phyloP scores from a whole-genome alignment of 2,329 filamentous ascomycete genomes.

The Fusarium pilosicola region DNA sequence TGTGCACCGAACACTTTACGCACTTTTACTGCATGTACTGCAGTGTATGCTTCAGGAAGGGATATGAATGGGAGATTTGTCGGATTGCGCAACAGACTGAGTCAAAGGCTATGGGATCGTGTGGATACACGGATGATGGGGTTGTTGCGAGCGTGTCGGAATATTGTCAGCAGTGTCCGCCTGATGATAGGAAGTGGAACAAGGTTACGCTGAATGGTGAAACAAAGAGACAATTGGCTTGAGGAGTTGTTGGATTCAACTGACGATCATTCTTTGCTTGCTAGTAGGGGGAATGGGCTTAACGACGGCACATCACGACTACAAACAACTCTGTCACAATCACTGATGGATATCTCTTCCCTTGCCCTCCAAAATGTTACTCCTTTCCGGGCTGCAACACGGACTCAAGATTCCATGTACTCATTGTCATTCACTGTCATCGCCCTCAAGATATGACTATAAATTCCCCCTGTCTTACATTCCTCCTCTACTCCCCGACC shows the following conservation, averaged over 20 bases:
- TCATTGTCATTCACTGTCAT: background rate
- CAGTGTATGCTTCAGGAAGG: conserved; percentile 2
- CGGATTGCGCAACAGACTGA: background rate
- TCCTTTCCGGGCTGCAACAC: background rate
- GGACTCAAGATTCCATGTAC: fast-evolving
- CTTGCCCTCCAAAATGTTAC: background rate
- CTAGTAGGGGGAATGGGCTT: fast-evolving
- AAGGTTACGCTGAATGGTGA: background rate
- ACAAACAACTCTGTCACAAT: background rate
- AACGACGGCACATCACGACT: background rate
- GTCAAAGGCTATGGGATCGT: conserved; percentile 16
- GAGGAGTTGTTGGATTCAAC: fast-evolving
- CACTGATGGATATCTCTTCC: background rate
- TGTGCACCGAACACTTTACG: conserved; percentile 19
- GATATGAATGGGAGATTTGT: conserved; percentile 11
- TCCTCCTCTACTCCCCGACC: too few species aligned
- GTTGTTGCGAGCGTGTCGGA: conserved; percentile 6
- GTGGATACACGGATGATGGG: conserved; percentile 7
- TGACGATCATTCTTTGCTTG: background rate
- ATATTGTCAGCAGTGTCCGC: conserved; percentile 17
- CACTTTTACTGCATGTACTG: conserved; percentile 19
- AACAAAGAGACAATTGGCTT: background rate
- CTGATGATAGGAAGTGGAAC: conserved; percentile 20
- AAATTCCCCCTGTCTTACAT: background rate
- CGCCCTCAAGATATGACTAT: background rate